Conservation (phyloP, 2,329 filamentous ascomycete species). For the Mycocentrospora acerina region DNA sequence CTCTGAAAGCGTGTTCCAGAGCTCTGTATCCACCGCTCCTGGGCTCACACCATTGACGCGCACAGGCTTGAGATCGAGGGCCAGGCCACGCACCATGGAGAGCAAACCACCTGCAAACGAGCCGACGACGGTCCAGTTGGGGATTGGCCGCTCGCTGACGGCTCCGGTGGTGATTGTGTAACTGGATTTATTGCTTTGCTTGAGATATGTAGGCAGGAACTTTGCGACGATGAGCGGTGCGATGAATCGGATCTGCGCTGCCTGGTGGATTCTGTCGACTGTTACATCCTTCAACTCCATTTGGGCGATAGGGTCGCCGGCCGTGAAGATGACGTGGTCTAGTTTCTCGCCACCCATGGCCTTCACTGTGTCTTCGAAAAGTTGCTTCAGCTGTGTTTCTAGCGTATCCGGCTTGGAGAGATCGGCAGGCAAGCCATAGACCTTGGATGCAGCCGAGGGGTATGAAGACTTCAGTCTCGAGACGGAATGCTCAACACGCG, state of each 20-base stretch:
- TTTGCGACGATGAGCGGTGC: conserved; percentile 57
- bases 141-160: conserved; percentile 53
- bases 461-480: conserved; percentile 47
- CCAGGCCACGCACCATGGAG: conserved; percentile 57
- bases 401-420: conserved; percentile 50
- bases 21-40: conserved; percentile 51
- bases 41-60: conserved; percentile 64
- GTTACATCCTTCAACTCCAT: conserved; percentile 46
- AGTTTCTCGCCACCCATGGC: conserved; percentile 38
- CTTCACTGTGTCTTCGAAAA: conserved; percentile 46
- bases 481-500: conserved; percentile 53
- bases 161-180: conserved; percentile 60
- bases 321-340: conserved; percentile 61
- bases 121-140: conserved; percentile 54
- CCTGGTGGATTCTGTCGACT: conserved; percentile 44
- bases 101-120: conserved; percentile 55
- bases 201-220: conserved; percentile 49
- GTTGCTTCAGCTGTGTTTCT: conserved; percentile 49
- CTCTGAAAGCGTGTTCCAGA: conserved; percentile 40
- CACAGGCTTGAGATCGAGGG: conserved; percentile 63
- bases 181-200: conserved; percentile 46
- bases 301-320: conserved; percentile 51
- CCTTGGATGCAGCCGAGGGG: conserved; percentile 41
- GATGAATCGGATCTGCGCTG: conserved; percentile 54
- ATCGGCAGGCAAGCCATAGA: conserved; percentile 51